Evolutionary conservation across 805 yeast species (phyloP).

Genomic region (Wickerhamomyces sydowiorum): DNA sequence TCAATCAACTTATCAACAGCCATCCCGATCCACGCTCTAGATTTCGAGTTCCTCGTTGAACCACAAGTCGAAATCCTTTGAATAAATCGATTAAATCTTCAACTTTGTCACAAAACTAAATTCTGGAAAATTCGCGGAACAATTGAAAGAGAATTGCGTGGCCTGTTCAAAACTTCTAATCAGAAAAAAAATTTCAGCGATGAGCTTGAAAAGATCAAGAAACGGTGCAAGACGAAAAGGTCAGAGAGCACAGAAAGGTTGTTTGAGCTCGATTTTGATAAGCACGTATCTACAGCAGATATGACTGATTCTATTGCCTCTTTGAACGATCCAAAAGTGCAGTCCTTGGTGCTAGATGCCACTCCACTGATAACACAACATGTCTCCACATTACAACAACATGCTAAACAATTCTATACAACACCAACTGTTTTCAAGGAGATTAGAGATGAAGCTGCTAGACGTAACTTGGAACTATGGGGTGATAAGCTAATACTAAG

Average conservation of each 20-base stretch:
- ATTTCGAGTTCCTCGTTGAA: no score
- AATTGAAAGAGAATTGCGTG: not conserved
- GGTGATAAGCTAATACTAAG: slow-evolving; percentile 61
- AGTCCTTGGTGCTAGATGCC: slow-evolving; percentile 77
- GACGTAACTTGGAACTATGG: slow-evolving; percentile 78
- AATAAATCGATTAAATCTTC: no score
- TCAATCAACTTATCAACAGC: slow-evolving; percentile 27
- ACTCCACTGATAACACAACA: slow-evolving; percentile 90
- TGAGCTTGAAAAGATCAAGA: no score
- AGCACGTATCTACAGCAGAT: not conserved
- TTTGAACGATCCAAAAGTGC: slow-evolving; percentile 9
- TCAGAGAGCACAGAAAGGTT: no score
- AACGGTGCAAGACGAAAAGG: no score
- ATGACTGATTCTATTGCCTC: not conserved
- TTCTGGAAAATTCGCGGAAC: not conserved
- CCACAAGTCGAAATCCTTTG: no score
- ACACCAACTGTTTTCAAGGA: slow-evolving; percentile 90
- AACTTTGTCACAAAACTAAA: no score
- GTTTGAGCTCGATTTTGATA: no score
- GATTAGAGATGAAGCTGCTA: slow-evolving; percentile 78
- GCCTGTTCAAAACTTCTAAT: not conserved
- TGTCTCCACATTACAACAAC: slow-evolving; percentile 62
- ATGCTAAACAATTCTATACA: slow-evolving; percentile 71
- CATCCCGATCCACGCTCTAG: no score
- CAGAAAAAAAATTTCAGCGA: slow-evolving; percentile 1